Conservation (phyloP, 108 stramenopile genomes). For the Hondaea fermentalgiana region DNA sequence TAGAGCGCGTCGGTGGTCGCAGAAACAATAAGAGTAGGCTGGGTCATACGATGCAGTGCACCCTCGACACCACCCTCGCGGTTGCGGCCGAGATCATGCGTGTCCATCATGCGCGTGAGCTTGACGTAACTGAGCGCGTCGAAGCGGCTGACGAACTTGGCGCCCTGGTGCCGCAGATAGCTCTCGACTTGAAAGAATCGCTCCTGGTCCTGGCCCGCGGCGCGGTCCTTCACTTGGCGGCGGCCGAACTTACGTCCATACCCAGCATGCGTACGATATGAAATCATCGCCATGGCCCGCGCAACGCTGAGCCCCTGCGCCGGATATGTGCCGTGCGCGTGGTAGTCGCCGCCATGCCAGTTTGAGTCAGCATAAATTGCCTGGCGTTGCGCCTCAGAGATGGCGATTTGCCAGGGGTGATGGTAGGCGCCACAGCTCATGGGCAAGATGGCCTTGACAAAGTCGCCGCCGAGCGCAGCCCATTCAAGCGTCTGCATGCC, state of each 20-base stretch:
- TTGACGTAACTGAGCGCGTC: constrained; percentile 21
- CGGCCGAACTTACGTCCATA: background rate
- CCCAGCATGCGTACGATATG: constrained; percentile 9
- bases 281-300: constrained; percentile 20
- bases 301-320: constrained; percentile 13
- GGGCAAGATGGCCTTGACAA: constrained; percentile 11
- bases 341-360: constrained; percentile 4
- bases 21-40: background rate
- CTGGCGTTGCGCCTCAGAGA: constrained; percentile 18
- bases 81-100: background rate
- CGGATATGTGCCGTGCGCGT: background rate
- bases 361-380: constrained; percentile 16
- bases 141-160: constrained; percentile 16
- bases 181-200: constrained; percentile 20
- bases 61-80: background rate
- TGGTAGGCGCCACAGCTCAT: background rate
- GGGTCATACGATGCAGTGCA: background rate
- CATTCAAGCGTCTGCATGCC: constrained; percentile 28
- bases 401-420: constrained; percentile 4
- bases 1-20: background rate
- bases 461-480: background rate
- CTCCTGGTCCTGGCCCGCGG: background rate
- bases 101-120: constrained; percentile 16
- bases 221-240: background rate
- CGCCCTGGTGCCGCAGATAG: constrained; percentile 23